Conservation (phyloP, 2,329 filamentous ascomycete genomes). For the Tolypocladium cylindrosporum region DNA sequence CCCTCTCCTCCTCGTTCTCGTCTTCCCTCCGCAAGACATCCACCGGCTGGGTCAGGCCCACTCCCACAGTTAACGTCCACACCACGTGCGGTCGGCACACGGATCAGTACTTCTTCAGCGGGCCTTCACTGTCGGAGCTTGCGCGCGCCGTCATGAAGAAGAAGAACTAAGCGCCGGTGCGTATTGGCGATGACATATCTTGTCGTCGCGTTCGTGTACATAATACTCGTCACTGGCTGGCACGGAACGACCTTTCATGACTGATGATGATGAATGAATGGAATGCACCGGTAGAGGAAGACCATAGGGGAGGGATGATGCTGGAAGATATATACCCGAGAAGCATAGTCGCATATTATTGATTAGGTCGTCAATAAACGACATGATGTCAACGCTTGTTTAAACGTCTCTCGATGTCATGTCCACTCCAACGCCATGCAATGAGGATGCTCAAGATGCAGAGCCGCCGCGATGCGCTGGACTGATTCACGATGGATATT, state of each 20-base stretch:
- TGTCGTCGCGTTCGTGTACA: slow-evolving; percentile 4
- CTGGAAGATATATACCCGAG: neutral
- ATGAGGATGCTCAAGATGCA: neutral
- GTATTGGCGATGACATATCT: neutral
- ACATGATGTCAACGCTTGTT: neutral
- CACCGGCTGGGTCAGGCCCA: slow-evolving; percentile 22
- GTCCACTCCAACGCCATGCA: neutral
- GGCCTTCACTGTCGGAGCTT: slow-evolving; percentile 33
- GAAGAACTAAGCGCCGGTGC: slow-evolving; percentile 5
- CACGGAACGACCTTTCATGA: slow-evolving; percentile 12
- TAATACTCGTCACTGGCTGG: slow-evolving; percentile 15
- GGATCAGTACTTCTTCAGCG: slow-evolving; percentile 42
- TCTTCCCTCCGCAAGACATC: slow-evolving; percentile 19
- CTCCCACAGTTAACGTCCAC: slow-evolving; percentile 38
- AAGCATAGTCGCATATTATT: neutral
- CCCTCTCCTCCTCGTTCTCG: slow-evolving; percentile 10
- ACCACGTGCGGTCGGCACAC: slow-evolving; percentile 46
- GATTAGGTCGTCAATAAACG: neutral
- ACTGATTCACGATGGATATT: neutral
- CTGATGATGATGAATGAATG: neutral
- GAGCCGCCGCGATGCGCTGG: neutral
- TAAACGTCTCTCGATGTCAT: no score
- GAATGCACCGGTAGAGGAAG: neutral
- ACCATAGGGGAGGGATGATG: no score
- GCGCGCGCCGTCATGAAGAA: slow-evolving; percentile 30